Base-by-base conservation (phyloP, 1,284 basidiomycete genomes). In the Ustilago tritici region DNA sequence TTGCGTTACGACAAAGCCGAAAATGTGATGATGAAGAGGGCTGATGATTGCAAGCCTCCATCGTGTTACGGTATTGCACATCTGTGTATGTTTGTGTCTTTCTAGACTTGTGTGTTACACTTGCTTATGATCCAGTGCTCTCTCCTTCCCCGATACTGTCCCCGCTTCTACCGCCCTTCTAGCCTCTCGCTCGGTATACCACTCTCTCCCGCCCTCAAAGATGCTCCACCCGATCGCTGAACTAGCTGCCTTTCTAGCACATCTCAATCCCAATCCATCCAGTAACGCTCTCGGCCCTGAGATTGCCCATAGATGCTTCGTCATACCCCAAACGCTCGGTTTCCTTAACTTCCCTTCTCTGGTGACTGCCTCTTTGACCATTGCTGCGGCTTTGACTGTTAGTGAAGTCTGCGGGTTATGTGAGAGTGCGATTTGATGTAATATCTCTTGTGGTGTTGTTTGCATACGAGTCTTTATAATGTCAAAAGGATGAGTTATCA, bases 381-480 rank as follows among this genome's bases (percentile, higher is more conserved):
- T 56, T 28, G 55, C 28, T 43, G 23, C 55, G 17, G 40, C 55
- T 38, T 35, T 35, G 2, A 38, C 2, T 15, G 43, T 12, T 14
- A 28, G 49, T 15, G 49, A 50, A 50, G 43, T 15, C 2, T 47
- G 40, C 3, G 63, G 58, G 10, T 70, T 36, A 38, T 60, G 49
- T 11, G 43, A 19, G 14, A 50, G 11, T 7, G 62, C 65, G 3
- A 67, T 70, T 38, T 67, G 50, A 34, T 70, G 53, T 3, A 82
- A 46, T 0, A 71, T 34, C 3, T 59, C 58, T 3, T 56, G 47
- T 14, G 80, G 80, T 1, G 79, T 79, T 3, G 82, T 85, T 57
- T 86, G 84, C 78, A 85, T 80, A 23, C 84, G 60, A 14, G 84
- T 86, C 73, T 86, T 86, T 63, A 86, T 67, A 56, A 86, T 84